phyloP scores from a whole-genome alignment of 2,329 filamentous ascomycete genomes.

The Diaporthe citriasiana region DNA sequence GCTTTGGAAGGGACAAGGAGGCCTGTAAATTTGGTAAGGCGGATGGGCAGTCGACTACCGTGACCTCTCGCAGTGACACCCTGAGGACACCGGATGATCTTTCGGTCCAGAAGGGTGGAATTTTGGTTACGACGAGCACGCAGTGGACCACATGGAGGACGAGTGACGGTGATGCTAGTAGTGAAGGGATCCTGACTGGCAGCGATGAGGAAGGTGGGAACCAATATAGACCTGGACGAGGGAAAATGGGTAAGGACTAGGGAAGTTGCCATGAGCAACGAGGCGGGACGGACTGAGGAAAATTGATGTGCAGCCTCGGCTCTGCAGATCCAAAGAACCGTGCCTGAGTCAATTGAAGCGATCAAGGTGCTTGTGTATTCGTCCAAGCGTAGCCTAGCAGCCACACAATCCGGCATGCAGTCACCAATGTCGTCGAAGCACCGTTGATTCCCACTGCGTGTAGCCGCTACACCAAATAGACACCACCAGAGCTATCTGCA shows the following conservation, averaged over 20 bases:
- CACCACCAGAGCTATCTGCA: not conserved
- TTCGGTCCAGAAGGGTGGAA: constrained; percentile 25
- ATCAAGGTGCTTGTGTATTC: constrained; percentile 2
- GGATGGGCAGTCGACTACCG: constrained; percentile 8
- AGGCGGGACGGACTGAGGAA: not conserved
- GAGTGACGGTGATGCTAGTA: constrained; percentile 31
- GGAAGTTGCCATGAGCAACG: not conserved
- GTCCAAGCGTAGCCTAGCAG: not conserved
- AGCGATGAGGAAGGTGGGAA: constrained; percentile 20
- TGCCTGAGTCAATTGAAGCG: not conserved
- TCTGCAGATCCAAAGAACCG: not conserved
- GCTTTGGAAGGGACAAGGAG: constrained; percentile 36
- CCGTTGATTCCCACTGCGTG: not conserved
- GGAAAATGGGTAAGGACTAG: not conserved
- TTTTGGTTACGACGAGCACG: constrained; percentile 39
- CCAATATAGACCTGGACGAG: not conserved
- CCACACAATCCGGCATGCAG: not conserved
- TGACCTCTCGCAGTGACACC: constrained; percentile 1
- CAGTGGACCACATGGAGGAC: constrained; percentile 35
- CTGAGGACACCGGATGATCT: constrained; percentile 4
- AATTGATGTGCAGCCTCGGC: not conserved
- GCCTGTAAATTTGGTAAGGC: constrained; percentile 11
- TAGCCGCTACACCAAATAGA: not conserved
- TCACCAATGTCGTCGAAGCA: not conserved
- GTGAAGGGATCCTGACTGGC: constrained; percentile 31